A percentile compares a stretch with the other conserved stretches of the same genome.
Evolutionary conservation across 306 rosid genomes (phyloP).

Genomic region (Prunus padus): DNA sequence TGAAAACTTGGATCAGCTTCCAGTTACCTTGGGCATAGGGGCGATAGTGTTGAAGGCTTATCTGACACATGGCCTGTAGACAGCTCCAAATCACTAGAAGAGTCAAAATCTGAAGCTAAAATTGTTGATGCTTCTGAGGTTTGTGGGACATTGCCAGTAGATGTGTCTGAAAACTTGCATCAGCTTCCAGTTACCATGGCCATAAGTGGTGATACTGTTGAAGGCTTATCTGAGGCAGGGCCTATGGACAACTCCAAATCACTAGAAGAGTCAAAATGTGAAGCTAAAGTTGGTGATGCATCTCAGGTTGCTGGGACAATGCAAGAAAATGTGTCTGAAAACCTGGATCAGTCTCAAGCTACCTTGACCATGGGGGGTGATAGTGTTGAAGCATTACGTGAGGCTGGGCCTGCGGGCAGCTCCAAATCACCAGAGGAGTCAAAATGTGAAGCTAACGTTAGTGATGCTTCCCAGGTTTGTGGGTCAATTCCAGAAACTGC

Average conservation of each 20-base stretch:
- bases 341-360: neutral
- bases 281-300: neutral
- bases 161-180: neutral
- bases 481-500: neutral
- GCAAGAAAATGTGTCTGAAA: neutral
- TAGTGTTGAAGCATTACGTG: neutral
- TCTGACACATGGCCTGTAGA: neutral
- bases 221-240: constrained; percentile 3
- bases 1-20: constrained; percentile 1
- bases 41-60: neutral
- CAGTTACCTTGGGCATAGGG: constrained; percentile 2
- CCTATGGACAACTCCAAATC: neutral
- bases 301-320: neutral
- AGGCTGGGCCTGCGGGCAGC: neutral
- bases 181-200: constrained; percentile 15
- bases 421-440: constrained; percentile 1
- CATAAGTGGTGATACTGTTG: neutral
- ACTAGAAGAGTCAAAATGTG: neutral
- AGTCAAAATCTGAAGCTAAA: constrained; percentile 22
- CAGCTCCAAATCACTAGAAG: constrained; percentile 1
- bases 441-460: constrained; percentile 20
- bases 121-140: constrained; percentile 16
- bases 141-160: neutral
- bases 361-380: neutral
- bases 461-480: constrained; percentile 17